Conservation (phyloP, 2,329 filamentous ascomycete genomes). For the Colletotrichum gigasporum region DNA sequence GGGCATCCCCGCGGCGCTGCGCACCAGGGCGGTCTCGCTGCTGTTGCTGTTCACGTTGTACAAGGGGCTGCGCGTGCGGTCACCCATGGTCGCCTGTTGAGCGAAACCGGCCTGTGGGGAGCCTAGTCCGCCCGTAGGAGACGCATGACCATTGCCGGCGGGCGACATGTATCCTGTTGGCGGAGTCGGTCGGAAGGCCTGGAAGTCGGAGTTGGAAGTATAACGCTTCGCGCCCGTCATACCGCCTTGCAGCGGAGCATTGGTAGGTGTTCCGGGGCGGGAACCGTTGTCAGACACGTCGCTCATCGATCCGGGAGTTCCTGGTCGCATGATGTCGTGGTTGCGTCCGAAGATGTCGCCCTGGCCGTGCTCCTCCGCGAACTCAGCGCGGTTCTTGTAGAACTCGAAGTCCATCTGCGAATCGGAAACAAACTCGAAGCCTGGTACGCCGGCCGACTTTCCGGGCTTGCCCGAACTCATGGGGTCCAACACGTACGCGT, state of each 20-base stretch:
- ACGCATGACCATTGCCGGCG: conserved; percentile 19
- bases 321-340: conserved; percentile 67
- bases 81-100: conserved; percentile 26
- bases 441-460: conserved; percentile 62
- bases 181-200: conserved; percentile 24
- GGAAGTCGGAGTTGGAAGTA: conserved; percentile 33
- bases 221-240: conserved; percentile 33
- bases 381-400: conserved; percentile 90
- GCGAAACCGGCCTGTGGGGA: conserved; percentile 25
- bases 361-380: conserved; percentile 86
- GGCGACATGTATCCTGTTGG: conserved; percentile 35
- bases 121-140: conserved; percentile 16
- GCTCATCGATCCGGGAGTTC: conserved; percentile 66
- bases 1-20: conserved; percentile 62
- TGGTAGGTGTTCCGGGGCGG: conserved; percentile 60
- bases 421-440: conserved; percentile 92
- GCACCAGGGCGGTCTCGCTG: conserved; percentile 62
- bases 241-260: conserved; percentile 43
- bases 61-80: conserved; percentile 54
- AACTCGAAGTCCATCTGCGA: conserved; percentile 88
- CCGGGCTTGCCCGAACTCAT: conserved; percentile 71
- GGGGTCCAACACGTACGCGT: conserved; percentile 81
- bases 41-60: conserved; percentile 60
- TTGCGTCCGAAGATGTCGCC: conserved; percentile 72
- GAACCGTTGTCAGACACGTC: conserved; percentile 54